Evolutionary conservation across 2,329 filamentous ascomycete species (phyloP).

Genomic region (Sporothrix luriei): DNA sequence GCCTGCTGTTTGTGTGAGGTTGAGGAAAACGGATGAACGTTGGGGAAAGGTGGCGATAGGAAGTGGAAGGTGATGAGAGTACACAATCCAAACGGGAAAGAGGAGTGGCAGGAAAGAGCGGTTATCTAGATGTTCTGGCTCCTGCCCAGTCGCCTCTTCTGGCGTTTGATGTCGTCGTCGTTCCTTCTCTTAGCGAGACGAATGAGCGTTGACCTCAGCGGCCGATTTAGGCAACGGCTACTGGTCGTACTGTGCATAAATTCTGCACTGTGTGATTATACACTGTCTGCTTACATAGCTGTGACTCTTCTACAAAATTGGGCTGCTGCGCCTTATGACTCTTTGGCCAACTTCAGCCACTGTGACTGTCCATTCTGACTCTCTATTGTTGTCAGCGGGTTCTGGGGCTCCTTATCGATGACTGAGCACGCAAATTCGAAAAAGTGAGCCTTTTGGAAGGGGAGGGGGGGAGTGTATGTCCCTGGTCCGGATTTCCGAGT

Average conservation of each 20-base stretch:
- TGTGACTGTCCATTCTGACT: conserved; percentile 5
- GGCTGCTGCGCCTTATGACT: conserved; percentile 13
- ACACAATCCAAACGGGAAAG: background rate
- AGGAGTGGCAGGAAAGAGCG: background rate
- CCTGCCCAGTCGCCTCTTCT: conserved; percentile 1
- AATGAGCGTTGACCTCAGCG: background rate
- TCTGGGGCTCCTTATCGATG: background rate
- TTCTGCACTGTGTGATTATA: background rate
- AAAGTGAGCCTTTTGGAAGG: conserved; percentile 3
- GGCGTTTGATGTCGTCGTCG: conserved; percentile 20
- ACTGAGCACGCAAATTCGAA: background rate
- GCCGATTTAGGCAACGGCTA: conserved; percentile 15
- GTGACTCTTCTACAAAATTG: conserved; percentile 8
- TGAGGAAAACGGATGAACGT: background rate
- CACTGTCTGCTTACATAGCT: background rate
- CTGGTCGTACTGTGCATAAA: background rate
- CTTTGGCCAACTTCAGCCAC: background rate
- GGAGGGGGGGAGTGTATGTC: too few relatives aligned
- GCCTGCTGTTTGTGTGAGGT: conserved; percentile 3
- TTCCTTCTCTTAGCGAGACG: conserved; percentile 27
- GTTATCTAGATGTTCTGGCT: conserved; percentile 11
- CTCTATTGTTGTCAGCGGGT: background rate
- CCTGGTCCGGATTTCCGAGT: too few relatives aligned
- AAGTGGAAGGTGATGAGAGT: background rate
- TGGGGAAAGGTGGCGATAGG: background rate